A percentile compares a stretch with the other conserved stretches of the same genome.
phyloP scores from a whole-genome alignment of 176 grass and related monocot genomes.

The Ananas comosus region DNA sequence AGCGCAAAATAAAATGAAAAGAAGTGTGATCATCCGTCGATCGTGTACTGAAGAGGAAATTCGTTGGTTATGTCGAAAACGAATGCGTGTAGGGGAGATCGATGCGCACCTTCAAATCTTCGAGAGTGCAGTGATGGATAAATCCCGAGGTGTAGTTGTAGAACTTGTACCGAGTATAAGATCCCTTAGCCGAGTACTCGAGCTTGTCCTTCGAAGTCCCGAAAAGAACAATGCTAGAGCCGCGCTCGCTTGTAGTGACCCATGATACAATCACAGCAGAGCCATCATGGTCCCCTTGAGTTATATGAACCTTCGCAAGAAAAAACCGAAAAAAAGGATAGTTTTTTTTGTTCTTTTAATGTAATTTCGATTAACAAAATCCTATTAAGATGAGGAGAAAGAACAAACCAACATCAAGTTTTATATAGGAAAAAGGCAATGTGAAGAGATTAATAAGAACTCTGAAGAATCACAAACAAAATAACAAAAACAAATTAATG shows the following conservation, averaged over 20 bases:
- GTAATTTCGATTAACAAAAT: too few relatives aligned
- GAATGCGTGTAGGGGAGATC: too few relatives aligned
- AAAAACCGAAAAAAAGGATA: background rate
- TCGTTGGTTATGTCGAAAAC: too few relatives aligned
- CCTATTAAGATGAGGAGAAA: too few relatives aligned
- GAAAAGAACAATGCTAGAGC: constrained; percentile 40
- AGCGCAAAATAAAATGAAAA: background rate
- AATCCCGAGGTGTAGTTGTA: constrained; percentile 96
- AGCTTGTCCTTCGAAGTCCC: constrained; percentile 31
- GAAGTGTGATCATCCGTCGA: too few relatives aligned
- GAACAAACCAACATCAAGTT: too few relatives aligned
- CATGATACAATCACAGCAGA: constrained; percentile 48
- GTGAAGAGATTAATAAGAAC: too few relatives aligned
- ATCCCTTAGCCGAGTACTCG: constrained; percentile 20
- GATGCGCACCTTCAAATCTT: constrained; percentile 43
- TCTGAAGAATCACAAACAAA: too few relatives aligned
- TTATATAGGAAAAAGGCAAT: too few relatives aligned
- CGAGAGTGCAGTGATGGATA: constrained; percentile 75
- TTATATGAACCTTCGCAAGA: constrained; percentile 45
- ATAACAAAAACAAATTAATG: too few relatives aligned
- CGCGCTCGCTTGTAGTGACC: constrained; percentile 31
- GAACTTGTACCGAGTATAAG: constrained; percentile 36
- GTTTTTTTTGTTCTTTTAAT: too few relatives aligned
- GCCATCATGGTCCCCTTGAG: constrained; percentile 44
- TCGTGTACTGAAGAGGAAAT: too few relatives aligned